A percentile compares a stretch with the other conserved stretches of the same genome.
These are phyloP conservation scores for Zalaria obscura DNA, from an alignment of 2,329 filamentous ascomycete species.

Conservation along the genomic window DNA sequence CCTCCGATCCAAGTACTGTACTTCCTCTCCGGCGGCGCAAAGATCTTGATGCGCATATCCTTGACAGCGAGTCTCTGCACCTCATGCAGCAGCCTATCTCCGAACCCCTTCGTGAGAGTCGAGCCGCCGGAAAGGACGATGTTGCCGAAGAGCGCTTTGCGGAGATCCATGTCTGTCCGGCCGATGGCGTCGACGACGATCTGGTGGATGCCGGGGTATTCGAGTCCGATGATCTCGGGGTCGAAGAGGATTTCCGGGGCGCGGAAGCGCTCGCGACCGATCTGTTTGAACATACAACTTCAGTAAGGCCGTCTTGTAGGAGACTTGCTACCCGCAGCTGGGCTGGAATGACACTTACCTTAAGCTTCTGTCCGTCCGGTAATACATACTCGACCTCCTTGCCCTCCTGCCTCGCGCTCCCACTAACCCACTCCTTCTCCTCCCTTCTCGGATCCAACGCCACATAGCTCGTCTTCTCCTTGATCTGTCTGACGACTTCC, in stretches of 20 bases:
- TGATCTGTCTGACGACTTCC: constrained; percentile 94
- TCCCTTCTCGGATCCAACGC: constrained; percentile 82
- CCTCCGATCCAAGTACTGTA: constrained; percentile 99
- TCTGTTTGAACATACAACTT: constrained; percentile 30
- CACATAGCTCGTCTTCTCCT: constrained; percentile 87
- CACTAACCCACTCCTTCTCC: constrained; percentile 82
- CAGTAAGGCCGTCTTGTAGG: background rate
- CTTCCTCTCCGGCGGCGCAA: constrained; percentile 99
- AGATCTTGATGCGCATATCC: constrained; percentile 99
- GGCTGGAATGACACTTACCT: constrained; percentile 37
- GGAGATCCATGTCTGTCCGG: constrained; percentile 86
- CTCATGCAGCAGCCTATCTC: constrained; percentile 80
- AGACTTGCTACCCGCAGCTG: background rate
- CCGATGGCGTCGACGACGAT: constrained; percentile 95
- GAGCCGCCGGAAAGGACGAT: constrained; percentile 94
- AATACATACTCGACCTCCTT: constrained; percentile 79
- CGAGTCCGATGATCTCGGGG: constrained; percentile 88
- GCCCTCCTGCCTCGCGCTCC: constrained; percentile 53
- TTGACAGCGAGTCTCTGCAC: constrained; percentile 89
- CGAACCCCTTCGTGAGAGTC: constrained; percentile 92
- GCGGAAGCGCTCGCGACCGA: constrained; percentile 87
- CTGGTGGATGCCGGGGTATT: constrained; percentile 94
- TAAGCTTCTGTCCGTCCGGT: constrained; percentile 86
- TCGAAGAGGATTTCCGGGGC: constrained; percentile 97
- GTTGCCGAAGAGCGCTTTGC: constrained; percentile 87